These are phyloP conservation scores for Curvularia spicifera DNA, from an alignment of 2,329 filamentous ascomycete genomes.

Conservation along the genomic window DNA sequence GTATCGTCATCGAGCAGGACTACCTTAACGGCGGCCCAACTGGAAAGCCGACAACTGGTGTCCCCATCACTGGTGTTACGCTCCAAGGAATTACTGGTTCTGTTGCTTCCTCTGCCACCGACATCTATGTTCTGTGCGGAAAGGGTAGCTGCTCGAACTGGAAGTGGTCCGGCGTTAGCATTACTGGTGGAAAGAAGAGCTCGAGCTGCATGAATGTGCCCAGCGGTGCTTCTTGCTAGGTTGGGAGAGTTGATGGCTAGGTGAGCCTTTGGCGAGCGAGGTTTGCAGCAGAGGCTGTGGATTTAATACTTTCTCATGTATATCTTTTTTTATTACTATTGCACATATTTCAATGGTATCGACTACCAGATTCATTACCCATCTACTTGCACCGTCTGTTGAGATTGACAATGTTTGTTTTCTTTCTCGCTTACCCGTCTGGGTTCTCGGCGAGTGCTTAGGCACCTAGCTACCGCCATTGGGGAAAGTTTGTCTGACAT, in stretches of 20 bases:
- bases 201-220: background rate
- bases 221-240: constrained; percentile 3
- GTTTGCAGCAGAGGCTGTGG: background rate
- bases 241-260: background rate
- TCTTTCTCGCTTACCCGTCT: background rate
- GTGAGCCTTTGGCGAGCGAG: background rate
- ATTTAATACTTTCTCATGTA: background rate
- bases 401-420: background rate
- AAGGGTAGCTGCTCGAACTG: constrained; percentile 60
- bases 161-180: constrained; percentile 58
- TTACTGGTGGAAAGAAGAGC: constrained; percentile 43
- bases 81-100: constrained; percentile 53
- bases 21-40: constrained; percentile 57
- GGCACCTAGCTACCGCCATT: background rate
- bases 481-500: background rate
- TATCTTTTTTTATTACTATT: background rate
- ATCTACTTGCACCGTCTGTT: background rate
- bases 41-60: constrained; percentile 55
- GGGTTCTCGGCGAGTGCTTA: background rate
- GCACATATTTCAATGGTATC: background rate
- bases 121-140: constrained; percentile 64
- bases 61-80: constrained; percentile 55
- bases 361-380: background rate
- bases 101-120: constrained; percentile 38
- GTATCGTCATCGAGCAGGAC: constrained; percentile 61